Evolutionary conservation across 192 early-diverging fungal genomes (phyloP), one percentile per base, ranked within the genome.

Genomic region (Dispira parvispora): DNA sequence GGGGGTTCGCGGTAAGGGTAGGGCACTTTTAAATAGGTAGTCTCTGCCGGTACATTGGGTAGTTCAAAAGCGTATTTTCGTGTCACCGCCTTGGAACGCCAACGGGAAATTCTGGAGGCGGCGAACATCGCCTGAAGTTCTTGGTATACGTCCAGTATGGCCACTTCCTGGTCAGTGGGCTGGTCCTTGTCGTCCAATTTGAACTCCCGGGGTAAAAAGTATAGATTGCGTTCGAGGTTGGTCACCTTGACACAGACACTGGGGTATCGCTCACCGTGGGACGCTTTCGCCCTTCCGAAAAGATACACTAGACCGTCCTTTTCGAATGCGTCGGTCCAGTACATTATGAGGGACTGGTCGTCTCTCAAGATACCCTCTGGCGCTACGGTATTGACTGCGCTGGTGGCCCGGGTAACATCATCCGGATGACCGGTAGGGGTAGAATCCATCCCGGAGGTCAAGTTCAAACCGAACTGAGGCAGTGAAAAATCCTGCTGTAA

Each of bases 21-120:
- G 9, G 80, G 75, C 0, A 93, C 85, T 67, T 98, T 95, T 23
- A 97, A 71, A 64, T 96, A 98, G 25, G 91, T 79, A 11, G 85
- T 71, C 28, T 86, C 75, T 0, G 78, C 68, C 14, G 96, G 96
- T 26, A 99, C 77, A 6, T 74, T 83, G 1, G 84, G 77, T 3
- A 82, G 27, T 65, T 97, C 95, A 66, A 99, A 99, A 1, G 92
- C 91, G 66, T 99, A 99, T 52, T 89, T 87, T 23, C 92, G 78
- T 25, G 72, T 65, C 0, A 89, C 87, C 12, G 71, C 62, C 61
- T 86, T 89, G 49, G 81, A 79, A 2, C 62, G 70, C 66, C 79
- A 84, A 45, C 70, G 63, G 8, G 63, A 63, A 63, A 98, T 81
- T 8, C 78, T 74, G 53, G 82, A 68, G 14, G 72, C 63, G 25